phyloP scores from a whole-genome alignment of 352 stramenopile genomes.

The Aphanomyces invadans region DNA sequence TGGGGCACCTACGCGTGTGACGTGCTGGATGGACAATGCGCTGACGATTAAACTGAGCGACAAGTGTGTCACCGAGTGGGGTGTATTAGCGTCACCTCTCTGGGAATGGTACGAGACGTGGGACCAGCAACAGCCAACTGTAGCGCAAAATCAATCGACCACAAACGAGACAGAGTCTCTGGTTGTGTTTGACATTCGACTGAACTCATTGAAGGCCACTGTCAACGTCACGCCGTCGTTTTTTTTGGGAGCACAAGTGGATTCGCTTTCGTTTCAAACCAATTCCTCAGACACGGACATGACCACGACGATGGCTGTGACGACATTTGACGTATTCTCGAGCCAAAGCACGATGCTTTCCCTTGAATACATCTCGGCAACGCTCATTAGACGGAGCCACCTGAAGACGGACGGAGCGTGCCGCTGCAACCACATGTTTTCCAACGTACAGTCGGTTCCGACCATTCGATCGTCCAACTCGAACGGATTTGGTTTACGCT shows the following conservation, averaged over 20 bases:
- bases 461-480: background rate
- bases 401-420: background rate
- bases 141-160: background rate
- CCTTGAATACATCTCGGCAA: background rate
- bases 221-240: background rate
- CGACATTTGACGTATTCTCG: background rate
- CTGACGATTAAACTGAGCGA: constrained; percentile 58
- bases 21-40: constrained; percentile 26
- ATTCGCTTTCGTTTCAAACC: background rate
- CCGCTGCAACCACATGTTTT: background rate
- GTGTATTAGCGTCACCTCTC: constrained; percentile 65
- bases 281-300: background rate
- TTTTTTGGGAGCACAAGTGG: background rate
- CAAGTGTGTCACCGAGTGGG: constrained; percentile 68
- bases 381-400: background rate
- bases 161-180: no score
- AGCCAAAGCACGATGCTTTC: background rate
- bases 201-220: background rate
- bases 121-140: constrained; percentile 36
- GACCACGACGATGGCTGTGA: background rate
- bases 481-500: background rate
- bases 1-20: constrained; percentile 25
- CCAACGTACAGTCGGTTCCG: background rate
- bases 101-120: constrained; percentile 82
- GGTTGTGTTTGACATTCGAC: background rate